Evolutionary conservation across 768 basidiomycete species (phyloP).

Genomic region (Pleurotus giganteus): DNA sequence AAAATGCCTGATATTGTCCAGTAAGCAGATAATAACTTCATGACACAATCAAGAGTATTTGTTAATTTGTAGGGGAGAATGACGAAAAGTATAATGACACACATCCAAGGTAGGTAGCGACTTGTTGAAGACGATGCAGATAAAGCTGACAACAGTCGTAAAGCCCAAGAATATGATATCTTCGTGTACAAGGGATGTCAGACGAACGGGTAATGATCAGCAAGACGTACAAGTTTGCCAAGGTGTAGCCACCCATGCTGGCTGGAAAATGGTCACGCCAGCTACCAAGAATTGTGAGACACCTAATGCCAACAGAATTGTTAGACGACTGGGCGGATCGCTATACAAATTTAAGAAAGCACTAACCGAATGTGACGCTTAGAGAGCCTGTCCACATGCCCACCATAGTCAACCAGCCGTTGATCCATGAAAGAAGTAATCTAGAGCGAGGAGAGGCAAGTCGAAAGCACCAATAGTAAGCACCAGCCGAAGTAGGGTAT

Average conservation of each 20-base stretch:
- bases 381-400: slow-evolving; percentile 70
- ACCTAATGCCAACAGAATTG: slow-evolving; percentile 29
- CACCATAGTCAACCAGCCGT: slow-evolving; percentile 67
- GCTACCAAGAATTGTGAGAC: slow-evolving; percentile 61
- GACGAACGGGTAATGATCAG: too few relatives aligned
- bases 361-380: slow-evolving; percentile 58
- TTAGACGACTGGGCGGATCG: too few relatives aligned
- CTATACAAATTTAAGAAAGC: background rate
- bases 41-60: background rate
- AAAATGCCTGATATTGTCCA: slow-evolving; percentile 63
- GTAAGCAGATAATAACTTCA: slow-evolving; percentile 55
- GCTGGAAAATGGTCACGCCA: slow-evolving; percentile 54
- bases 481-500: slow-evolving; percentile 60
- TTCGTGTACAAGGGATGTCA: too few relatives aligned
- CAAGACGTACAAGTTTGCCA: slow-evolving; percentile 57
- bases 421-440: slow-evolving; percentile 59
- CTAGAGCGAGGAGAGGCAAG: slow-evolving; percentile 51
- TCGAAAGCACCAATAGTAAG: slow-evolving; percentile 67
- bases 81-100: too few relatives aligned
- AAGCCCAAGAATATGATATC: slow-evolving; percentile 60
- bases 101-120: slow-evolving; percentile 51
- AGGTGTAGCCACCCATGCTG: slow-evolving; percentile 53
- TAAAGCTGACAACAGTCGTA: slow-evolving; percentile 40
- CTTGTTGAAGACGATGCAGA: slow-evolving; percentile 57
- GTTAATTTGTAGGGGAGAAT: background rate